phyloP scores from a whole-genome alignment of 176 grass and related monocot species.

The Carex myosuroides region DNA sequence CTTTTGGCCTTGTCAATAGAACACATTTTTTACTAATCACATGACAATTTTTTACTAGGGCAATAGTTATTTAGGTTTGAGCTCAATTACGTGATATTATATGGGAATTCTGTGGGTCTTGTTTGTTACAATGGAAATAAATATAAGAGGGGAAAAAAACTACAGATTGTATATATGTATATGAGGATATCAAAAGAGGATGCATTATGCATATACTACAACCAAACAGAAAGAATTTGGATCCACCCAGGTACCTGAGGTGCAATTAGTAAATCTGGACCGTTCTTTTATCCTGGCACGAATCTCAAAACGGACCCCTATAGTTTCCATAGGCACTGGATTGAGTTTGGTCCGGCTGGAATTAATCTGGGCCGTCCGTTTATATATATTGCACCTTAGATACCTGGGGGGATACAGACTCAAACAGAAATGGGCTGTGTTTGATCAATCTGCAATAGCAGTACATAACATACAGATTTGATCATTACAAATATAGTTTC shows the following conservation, averaged over 20 bases:
- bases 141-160: background rate
- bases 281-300: too few relatives aligned
- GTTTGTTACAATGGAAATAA: background rate
- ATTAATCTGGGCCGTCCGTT: too few relatives aligned
- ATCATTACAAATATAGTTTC: background rate
- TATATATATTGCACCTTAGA: too few relatives aligned
- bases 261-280: too few relatives aligned
- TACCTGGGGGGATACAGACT: too few relatives aligned
- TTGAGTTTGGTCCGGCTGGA: too few relatives aligned
- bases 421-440: background rate
- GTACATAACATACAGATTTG: background rate
- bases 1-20: background rate
- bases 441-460: background rate
- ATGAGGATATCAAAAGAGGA: background rate
- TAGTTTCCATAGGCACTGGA: too few relatives aligned
- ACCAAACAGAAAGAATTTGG: background rate
- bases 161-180: background rate
- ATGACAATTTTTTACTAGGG: background rate
- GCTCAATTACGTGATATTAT: background rate
- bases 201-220: background rate
- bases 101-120: background rate
- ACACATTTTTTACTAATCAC: background rate
- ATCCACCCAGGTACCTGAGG: too few relatives aligned
- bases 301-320: too few relatives aligned
- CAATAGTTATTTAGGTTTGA: background rate